Base-by-base conservation (phyloP, 176 grass and related monocot genomes). In the Themeda triandra region DNA sequence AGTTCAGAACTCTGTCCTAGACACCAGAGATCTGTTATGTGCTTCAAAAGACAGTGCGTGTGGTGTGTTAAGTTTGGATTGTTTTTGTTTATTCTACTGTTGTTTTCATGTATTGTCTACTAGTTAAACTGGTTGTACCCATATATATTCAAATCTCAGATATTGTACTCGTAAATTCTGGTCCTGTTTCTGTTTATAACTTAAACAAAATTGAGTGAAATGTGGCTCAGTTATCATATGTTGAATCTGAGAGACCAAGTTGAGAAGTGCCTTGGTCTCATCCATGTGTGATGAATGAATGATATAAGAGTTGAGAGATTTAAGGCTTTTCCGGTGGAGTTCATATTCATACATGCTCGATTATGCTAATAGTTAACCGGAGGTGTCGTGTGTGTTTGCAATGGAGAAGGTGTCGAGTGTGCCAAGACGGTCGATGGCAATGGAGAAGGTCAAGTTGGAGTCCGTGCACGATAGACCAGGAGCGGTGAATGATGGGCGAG, bases 11-110 rank as follows among this genome's bases (percentile, higher is more conserved):
- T 54, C 51, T 54, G n/a, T 30, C 13, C 28, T 39, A 56, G 37
- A 74, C 33, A 48, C 12, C 25, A 67, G 60, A 79, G 73, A 3
- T 62, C 35, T 71, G 53, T 77, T 82, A 67, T 14, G 39, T 89
- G 78, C 42, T 70, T 32, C 13, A 31, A 67, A 89, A 59, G 28
- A 60, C 33, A 32, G 28, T 4, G 19, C 68, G 44, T 72, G 27
- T 6, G 44, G 41, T 69, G 31, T 70, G 14, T 65, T 42, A 44
- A 72, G 59, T 72, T 90, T 11, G 42, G 8, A 13, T 64, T 60
- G 1, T 66, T 53, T 80, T 60, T 80, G 54, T 82, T 71, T 48
- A 24, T 80, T 29, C 4, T 84, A 79, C 15, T 85, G 70, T 80
- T 45, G 67, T 10, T 77, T 28, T 30, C 2, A 36, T 83, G 66